phyloP scores from a whole-genome alignment of 2,329 filamentous ascomycete genomes.

The Aspergillus sp. region DNA sequence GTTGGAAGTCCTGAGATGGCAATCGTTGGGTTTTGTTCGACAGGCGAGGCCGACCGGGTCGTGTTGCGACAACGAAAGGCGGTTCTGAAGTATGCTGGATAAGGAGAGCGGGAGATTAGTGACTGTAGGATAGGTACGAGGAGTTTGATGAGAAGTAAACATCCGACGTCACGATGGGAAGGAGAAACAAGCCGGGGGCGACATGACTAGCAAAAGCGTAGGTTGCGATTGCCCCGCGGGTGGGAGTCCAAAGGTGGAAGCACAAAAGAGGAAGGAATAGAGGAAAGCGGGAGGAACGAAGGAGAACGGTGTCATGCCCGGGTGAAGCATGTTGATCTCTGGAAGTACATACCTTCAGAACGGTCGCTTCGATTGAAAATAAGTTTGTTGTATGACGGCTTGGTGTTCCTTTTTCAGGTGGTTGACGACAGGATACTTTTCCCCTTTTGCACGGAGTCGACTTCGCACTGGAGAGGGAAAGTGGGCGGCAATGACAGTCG shows the following conservation, averaged over 20 bases:
- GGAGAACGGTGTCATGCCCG: neutral
- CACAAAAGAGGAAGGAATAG: slow-evolving; percentile 16
- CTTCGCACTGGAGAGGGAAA: slow-evolving; percentile 11
- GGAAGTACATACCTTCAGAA: slow-evolving; percentile 14
- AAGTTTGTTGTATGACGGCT: slow-evolving; percentile 18
- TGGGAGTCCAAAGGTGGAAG: slow-evolving; percentile 8
- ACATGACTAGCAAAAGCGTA: slow-evolving; percentile 16
- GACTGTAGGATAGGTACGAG: slow-evolving; percentile 9
- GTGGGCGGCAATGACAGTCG: slow-evolving; percentile 15
- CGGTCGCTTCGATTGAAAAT: slow-evolving; percentile 12
- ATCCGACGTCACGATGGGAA: neutral
- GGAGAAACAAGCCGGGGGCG: slow-evolving; percentile 11
- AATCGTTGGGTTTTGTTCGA: slow-evolving; percentile 25
- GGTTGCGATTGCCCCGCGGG: slow-evolving; percentile 23
- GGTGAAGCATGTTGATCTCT: neutral
- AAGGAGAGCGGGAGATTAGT: slow-evolving; percentile 20
- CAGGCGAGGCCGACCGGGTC: slow-evolving; percentile 28
- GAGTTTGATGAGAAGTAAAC: neutral
- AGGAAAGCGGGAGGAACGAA: slow-evolving; percentile 9
- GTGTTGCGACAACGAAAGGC: slow-evolving; percentile 25
- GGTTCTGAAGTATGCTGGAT: slow-evolving; percentile 17
- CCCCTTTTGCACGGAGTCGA: slow-evolving; percentile 17
- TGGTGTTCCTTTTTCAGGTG: slow-evolving; percentile 1
- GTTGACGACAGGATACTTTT: slow-evolving; percentile 4
- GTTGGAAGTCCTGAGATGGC: slow-evolving; percentile 25